Evolutionary conservation across 73 alveolate species (phyloP).

Genomic region (Paraurostyla sp.): DNA sequence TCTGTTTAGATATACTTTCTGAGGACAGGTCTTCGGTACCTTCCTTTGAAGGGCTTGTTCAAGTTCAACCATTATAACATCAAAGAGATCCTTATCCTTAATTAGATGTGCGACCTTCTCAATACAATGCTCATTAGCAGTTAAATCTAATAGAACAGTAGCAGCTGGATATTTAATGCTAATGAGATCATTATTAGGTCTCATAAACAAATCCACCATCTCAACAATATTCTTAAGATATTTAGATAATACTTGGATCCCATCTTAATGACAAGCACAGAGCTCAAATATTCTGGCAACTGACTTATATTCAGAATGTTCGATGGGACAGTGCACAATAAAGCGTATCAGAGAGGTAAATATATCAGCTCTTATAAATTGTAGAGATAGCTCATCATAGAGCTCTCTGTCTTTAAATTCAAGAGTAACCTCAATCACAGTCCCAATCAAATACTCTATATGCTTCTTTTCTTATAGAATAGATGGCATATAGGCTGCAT

Average conservation of each 20-base stretch:
- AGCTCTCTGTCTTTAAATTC: slow-evolving; percentile 71
- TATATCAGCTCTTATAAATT: slow-evolving; percentile 25
- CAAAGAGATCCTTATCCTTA: slow-evolving; percentile 1
- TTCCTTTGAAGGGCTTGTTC: slow-evolving; percentile 16
- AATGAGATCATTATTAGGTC: slow-evolving; percentile 16
- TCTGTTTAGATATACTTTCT: slow-evolving; percentile 25
- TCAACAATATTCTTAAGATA: slow-evolving; percentile 5
- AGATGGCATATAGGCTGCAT: background rate
- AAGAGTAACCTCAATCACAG: slow-evolving; percentile 39
- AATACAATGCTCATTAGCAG: slow-evolving; percentile 66
- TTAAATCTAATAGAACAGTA: slow-evolving; percentile 68
- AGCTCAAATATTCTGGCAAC: slow-evolving; percentile 68
- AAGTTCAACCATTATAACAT: slow-evolving; percentile 28
- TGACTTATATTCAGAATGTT: slow-evolving; percentile 19
- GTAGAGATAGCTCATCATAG: slow-evolving; percentile 57
- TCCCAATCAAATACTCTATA: slow-evolving; percentile 21
- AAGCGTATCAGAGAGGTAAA: slow-evolving; percentile 2
- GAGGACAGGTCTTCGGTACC: background rate
- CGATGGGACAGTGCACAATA: slow-evolving; percentile 10
- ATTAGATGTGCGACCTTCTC: slow-evolving; percentile 61
- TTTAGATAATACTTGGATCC: slow-evolving; percentile 26
- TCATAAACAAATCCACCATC: background rate
- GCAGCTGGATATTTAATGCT: slow-evolving; percentile 70
- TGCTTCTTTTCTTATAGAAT: slow-evolving; percentile 25
- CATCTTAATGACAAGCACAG: slow-evolving; percentile 70